A percentile compares a stretch with the other conserved stretches of the same genome.
These are phyloP conservation scores for Tetrahymena thermophila DNA, from an alignment of 73 alveolate species.

Conservation along the genomic window DNA sequence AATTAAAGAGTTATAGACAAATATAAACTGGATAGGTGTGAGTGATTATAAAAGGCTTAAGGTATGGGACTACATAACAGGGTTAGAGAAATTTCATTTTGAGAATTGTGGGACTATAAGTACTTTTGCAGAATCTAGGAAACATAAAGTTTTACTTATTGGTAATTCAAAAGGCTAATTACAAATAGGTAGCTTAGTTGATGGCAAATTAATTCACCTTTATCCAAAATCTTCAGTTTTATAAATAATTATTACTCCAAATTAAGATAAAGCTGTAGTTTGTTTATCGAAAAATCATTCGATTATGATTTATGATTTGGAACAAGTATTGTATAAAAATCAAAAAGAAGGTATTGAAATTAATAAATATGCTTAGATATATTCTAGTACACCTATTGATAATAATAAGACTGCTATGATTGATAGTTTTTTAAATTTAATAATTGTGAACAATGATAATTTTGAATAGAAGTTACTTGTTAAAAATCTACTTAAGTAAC, in stretches of 20 bases:
- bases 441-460: neutral
- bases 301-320: neutral
- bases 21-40: neutral
- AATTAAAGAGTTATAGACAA: neutral
- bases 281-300: neutral
- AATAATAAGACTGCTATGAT: neutral
- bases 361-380: neutral
- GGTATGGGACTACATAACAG: neutral
- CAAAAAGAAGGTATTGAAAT: neutral
- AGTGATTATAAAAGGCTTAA: neutral
- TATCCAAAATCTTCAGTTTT: neutral
- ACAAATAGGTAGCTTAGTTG: neutral
- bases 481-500: neutral
- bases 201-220: neutral
- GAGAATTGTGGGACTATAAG: neutral
- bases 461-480: neutral
- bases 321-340: neutral
- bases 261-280: neutral
- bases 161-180: neutral
- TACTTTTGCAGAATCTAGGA: neutral
- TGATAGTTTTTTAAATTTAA: neutral
- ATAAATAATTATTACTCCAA: neutral
- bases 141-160: neutral
- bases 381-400: neutral
- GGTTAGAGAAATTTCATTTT: neutral